Conservation (phyloP, 2,329 filamentous ascomycete species). For the Pyricularia pennisetigena region DNA sequence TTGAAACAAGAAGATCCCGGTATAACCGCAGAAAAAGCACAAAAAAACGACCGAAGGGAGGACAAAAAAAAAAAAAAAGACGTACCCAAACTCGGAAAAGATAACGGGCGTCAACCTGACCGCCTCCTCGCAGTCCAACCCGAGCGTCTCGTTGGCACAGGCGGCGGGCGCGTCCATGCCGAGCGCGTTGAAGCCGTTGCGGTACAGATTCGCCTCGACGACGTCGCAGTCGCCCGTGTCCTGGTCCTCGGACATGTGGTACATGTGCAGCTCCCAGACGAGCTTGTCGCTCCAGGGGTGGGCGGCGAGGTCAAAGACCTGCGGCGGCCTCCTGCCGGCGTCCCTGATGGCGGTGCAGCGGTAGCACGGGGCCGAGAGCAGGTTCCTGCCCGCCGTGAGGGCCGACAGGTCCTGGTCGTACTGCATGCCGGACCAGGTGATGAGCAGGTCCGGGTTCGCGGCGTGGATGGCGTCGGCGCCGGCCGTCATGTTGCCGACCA, state of each 20-base stretch:
- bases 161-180: conserved; percentile 28
- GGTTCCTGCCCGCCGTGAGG: conserved; percentile 27
- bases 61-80: neutral
- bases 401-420: conserved; percentile 35
- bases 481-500: conserved; percentile 31
- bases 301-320: conserved; percentile 32
- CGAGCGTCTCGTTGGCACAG: conserved; percentile 23
- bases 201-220: conserved; percentile 37
- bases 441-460: conserved; percentile 32
- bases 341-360: conserved; percentile 29
- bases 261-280: conserved; percentile 35
- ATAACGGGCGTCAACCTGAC: conserved; percentile 34
- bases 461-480: conserved; percentile 31
- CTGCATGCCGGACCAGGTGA: conserved; percentile 38
- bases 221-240: conserved; percentile 35
- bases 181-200: conserved; percentile 37
- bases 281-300: conserved; percentile 37
- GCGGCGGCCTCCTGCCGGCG: conserved; percentile 28
- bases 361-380: conserved; percentile 30
- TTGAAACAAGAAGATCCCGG: neutral
- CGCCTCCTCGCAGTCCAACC: conserved; percentile 20
- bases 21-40: neutral
- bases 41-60: neutral
- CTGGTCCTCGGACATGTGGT: conserved; percentile 28
- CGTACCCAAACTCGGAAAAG: conserved; percentile 32